Percentiles rank a stretch among this genome's conserved stretches.
Conservation (phyloP, 192 early-diverging fungal genomes). For the Umbelopsis ramanniana region DNA sequence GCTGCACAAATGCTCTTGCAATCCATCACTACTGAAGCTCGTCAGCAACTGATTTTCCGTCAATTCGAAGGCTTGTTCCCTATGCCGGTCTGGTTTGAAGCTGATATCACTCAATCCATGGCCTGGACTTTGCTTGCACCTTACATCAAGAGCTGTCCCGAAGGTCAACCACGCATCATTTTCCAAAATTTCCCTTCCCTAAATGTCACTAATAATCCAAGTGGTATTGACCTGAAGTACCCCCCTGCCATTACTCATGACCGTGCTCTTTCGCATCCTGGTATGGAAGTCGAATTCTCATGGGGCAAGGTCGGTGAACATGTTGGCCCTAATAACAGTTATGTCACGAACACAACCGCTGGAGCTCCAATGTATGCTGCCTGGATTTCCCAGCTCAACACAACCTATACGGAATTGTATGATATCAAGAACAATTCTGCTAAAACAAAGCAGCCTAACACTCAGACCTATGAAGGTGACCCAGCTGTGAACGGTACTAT, state of each 20-base stretch:
- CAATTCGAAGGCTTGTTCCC: slow-evolving; percentile 45
- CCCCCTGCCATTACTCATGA: not conserved
- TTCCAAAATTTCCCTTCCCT: slow-evolving; percentile 38
- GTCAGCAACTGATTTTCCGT: slow-evolving; percentile 42
- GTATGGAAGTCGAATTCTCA: slow-evolving; percentile 29
- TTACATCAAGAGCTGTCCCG: slow-evolving; percentile 39
- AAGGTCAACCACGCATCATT: slow-evolving; percentile 26
- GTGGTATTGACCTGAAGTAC: slow-evolving; percentile 21
- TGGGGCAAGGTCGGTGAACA: slow-evolving; percentile 31
- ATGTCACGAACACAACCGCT: slow-evolving; percentile 22
- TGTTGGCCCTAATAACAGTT: slow-evolving; percentile 39
- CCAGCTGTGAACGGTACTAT: slow-evolving; percentile 43
- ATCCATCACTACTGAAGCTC: slow-evolving; percentile 40
- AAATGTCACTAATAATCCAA: slow-evolving; percentile 36
- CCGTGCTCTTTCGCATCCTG: slow-evolving; percentile 23
- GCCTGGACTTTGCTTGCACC: slow-evolving; percentile 38
- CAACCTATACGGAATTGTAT: slow-evolving; percentile 33
- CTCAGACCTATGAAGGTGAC: slow-evolving; percentile 26
- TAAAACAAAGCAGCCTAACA: slow-evolving; percentile 38
- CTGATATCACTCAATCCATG: slow-evolving; percentile 39
- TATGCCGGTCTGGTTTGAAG: slow-evolving; percentile 39
- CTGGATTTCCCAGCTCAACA: slow-evolving; percentile 40
- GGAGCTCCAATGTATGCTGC: slow-evolving; percentile 32
- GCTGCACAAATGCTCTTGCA: slow-evolving; percentile 33
- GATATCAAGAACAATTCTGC: slow-evolving; percentile 26